These are phyloP conservation scores for Cryphonectria japonica DNA, from an alignment of 2,329 filamentous ascomycete species.

Conservation along the genomic window DNA sequence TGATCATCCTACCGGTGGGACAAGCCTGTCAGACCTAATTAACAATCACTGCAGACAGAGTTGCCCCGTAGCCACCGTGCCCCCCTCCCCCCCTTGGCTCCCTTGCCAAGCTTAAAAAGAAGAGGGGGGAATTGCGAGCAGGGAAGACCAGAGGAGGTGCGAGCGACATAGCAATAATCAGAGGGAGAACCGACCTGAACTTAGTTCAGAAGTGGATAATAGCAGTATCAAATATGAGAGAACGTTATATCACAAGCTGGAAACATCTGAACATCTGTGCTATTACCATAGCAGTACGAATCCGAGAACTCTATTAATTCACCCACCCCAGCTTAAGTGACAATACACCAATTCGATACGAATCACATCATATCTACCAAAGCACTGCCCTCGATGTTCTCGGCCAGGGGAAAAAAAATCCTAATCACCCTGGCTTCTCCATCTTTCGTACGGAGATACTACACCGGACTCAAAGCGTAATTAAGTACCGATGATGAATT, in stretches of 20 bases:
- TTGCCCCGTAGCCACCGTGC: neutral
- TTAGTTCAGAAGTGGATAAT: neutral
- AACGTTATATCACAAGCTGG: no score
- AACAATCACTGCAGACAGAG: neutral
- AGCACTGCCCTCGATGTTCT: neutral
- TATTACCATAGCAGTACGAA: neutral
- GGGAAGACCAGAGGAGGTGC: neutral
- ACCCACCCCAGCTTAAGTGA: neutral
- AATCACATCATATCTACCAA: neutral
- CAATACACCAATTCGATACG: neutral
- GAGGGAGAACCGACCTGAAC: neutral
- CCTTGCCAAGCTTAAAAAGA: neutral
- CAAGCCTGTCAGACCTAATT: neutral
- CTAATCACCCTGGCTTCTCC: neutral
- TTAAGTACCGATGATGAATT: no score
- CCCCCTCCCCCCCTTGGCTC: no score
- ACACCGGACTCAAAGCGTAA: neutral
- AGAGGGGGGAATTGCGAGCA: neutral
- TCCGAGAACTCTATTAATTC: neutral
- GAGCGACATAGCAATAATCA: neutral
- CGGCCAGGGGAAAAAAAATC: neutral
- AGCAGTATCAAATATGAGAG: neutral
- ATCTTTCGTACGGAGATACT: neutral
- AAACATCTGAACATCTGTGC: neutral
- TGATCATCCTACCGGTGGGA: neutral